phyloP scores from a whole-genome alignment of 2,329 filamentous ascomycete species.

The Talaromyces islandicus region DNA sequence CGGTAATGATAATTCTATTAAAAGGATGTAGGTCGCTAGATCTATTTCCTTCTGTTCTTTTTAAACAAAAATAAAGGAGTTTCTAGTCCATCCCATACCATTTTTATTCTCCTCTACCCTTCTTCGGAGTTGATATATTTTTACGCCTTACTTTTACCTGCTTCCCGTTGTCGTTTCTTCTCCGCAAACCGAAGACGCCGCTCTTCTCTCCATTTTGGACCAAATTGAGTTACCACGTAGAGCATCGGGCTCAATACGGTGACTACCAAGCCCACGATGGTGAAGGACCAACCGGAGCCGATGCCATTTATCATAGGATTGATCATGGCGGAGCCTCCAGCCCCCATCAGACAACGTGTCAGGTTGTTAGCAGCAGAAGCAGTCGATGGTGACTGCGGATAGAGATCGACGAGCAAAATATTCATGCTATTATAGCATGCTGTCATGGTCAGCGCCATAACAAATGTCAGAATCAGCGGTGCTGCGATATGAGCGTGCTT shows the following conservation, averaged over 20 bases:
- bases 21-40: no score
- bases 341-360: constrained; percentile 37
- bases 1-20: no score
- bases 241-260: constrained; percentile 34
- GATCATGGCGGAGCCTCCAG: constrained; percentile 36
- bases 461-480: background rate
- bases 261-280: constrained; percentile 37
- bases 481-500: background rate
- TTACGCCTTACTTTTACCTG: background rate
- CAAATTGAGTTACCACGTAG: constrained; percentile 33
- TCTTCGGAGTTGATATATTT: background rate
- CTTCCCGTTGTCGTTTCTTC: background rate
- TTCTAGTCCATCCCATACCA: no score
- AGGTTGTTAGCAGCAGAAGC: constrained; percentile 41
- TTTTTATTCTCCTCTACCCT: background rate
- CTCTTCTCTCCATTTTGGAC: constrained; percentile 30
- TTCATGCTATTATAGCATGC: background rate
- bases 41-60: no score
- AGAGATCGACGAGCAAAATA: constrained; percentile 1
- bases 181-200: background rate
- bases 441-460: constrained; percentile 28
- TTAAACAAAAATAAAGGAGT: no score
- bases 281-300: constrained; percentile 27
- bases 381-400: constrained; percentile 34
- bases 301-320: constrained; percentile 33